These are phyloP conservation scores for Cenchrus purpureus DNA, from an alignment of 176 grass and related monocot genomes.

Conservation along the genomic window DNA sequence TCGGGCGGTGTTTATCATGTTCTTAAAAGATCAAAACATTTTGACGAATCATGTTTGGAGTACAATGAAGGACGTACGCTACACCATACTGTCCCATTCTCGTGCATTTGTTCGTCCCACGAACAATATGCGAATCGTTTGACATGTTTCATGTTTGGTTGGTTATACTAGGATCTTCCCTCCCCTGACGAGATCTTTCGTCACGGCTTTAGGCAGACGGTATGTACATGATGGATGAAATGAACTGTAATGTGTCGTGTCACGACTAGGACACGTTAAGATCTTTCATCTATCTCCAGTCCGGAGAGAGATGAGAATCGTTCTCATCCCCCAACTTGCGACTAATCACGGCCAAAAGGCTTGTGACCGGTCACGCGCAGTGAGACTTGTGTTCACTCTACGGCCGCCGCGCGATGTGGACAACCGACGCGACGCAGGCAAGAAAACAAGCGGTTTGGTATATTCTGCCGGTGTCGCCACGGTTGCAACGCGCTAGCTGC, in stretches of 20 bases:
- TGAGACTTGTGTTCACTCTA: neutral
- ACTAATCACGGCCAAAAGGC: neutral
- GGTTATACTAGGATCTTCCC: no score
- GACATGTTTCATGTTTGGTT: no score
- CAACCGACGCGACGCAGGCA: neutral
- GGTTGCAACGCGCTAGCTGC: neutral
- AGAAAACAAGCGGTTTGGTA: neutral
- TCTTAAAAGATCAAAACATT: constrained; percentile 1
- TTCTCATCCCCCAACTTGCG: neutral
- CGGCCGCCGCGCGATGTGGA: constrained; percentile 1
- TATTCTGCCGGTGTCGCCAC: constrained; percentile 27
- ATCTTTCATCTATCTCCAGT: neutral
- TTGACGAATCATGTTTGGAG: neutral
- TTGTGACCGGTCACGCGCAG: neutral
- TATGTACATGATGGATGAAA: no score
- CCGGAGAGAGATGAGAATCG: neutral
- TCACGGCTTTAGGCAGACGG: neutral
- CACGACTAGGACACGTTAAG: neutral
- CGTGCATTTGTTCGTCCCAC: neutral
- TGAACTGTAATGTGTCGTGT: no score
- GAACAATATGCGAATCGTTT: no score
- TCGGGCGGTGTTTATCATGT: neutral
- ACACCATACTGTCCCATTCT: no score
- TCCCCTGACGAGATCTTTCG: no score
- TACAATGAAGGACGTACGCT: neutral